Conservation (phyloP, 2,329 filamentous ascomycete species). For the Albophoma yamanashiensis region DNA sequence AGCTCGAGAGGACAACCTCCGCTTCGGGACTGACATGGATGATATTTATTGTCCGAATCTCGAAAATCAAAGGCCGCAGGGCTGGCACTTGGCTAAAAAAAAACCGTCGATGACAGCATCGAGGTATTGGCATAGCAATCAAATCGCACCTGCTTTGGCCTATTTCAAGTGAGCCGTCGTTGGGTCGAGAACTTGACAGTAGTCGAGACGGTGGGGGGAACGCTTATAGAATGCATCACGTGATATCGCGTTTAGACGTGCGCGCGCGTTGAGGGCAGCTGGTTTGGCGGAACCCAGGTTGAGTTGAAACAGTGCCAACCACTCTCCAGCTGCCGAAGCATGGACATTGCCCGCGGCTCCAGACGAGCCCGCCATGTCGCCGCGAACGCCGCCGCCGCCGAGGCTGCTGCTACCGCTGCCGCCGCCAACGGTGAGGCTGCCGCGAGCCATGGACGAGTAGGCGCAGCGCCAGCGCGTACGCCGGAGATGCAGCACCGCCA, state of each 20-base stretch:
- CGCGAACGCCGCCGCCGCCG: slow-evolving; percentile 9
- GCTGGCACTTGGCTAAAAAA: background rate
- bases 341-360: slow-evolving; percentile 20
- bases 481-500: background rate
- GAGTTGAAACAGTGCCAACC: background rate
- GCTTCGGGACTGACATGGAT: background rate
- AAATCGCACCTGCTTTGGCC: background rate
- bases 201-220: background rate
- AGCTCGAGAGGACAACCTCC: background rate
- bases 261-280: background rate
- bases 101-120: background rate
- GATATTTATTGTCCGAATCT: background rate
- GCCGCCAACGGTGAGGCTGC: background rate
- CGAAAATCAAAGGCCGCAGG: background rate
- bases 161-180: background rate
- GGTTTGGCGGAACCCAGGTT: background rate
- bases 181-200: background rate
- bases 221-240: background rate
- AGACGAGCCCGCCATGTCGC: slow-evolving; percentile 19
- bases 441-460: background rate
- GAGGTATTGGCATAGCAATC: background rate
- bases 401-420: background rate
- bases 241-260: background rate
- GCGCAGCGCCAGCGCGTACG: background rate
- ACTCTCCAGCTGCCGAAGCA: slow-evolving; percentile 2